Evolutionary conservation across 768 basidiomycete genomes (phyloP), one percentile per base, ranked within the genome.

Genomic region (Crucibulum laeve): DNA sequence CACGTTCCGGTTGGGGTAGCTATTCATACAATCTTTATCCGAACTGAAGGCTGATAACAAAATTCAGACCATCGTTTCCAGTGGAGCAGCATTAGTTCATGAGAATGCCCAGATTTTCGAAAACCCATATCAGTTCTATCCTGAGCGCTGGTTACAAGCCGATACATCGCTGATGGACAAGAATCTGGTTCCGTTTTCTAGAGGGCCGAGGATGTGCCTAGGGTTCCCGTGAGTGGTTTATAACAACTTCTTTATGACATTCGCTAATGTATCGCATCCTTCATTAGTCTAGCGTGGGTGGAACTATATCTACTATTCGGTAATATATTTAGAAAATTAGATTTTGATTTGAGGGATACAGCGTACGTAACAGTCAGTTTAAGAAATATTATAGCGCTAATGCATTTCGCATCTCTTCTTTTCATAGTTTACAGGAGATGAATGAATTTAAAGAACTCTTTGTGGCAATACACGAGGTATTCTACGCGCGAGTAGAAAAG

Each of bases 221-320:
- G 38, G 38, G 25, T 19, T 25, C 5, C 19, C 19, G 38, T 40
- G 21, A 8, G 38, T 24, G 10, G 19, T 5, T 22, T 8, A 14
- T 40, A 11, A 19, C 8, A 11, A 8, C 8, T 37, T 37, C 10
- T 19, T 37, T 18, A 28, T 39, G 25, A 47, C n/a, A 34, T 17
- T 45, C 28, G 4, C 35, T 24, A 22, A 13, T 30, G 18, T 32
- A 36, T 15, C 42, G 18, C 8, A 19, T 8, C 8, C 11, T 11
- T 8, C 8, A 8, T 11, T 11, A 40, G 38, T 40, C 21, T 40
- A 11, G 38, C 38, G 14, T 40, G 38, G 38, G 17, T 14, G 5
- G 38, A 40, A 40, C 17, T 40, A 8, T 40, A 40, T 21, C 17
- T 40, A 5, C 19, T 40, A 11, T 40, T 40, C 10, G 38, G 19